These are phyloP conservation scores for Torulaspora globosa DNA, from an alignment of 1,139 yeast species.

Conservation along the genomic window DNA sequence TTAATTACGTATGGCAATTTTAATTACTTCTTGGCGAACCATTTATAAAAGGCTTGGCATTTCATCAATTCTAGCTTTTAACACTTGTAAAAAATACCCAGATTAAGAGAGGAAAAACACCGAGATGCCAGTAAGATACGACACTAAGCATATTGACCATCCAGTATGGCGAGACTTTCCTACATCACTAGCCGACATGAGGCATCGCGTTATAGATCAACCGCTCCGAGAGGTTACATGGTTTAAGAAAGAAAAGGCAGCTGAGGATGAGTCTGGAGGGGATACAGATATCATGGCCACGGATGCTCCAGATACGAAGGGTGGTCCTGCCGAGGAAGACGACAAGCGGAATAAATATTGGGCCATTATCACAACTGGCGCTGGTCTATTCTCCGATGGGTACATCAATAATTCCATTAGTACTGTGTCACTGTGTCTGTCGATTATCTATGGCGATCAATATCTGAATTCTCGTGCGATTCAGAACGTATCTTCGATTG, in stretches of 20 bases:
- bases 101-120: background rate
- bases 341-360: slow-evolving; percentile 40
- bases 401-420: slow-evolving; percentile 81
- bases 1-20: background rate
- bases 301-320: background rate
- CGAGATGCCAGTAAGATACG: slow-evolving; percentile 9
- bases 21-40: background rate
- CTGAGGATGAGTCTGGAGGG: slow-evolving; percentile 5
- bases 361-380: slow-evolving; percentile 86
- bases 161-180: slow-evolving; percentile 48
- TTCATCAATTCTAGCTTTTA: background rate
- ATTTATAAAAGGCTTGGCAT: background rate
- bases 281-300: background rate
- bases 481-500: slow-evolving; percentile 78
- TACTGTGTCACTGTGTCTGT: slow-evolving; percentile 66
- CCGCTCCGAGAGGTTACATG: slow-evolving; percentile 35
- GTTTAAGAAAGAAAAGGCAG: slow-evolving; percentile 10
- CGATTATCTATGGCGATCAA: slow-evolving; percentile 57
- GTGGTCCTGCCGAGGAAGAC: slow-evolving; percentile 3
- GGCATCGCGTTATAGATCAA: slow-evolving; percentile 42
- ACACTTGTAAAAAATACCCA: background rate
- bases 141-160: slow-evolving; percentile 23
- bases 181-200: slow-evolving; percentile 39
- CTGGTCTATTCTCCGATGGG: slow-evolving; percentile 89
- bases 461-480: slow-evolving; percentile 64